These are phyloP conservation scores for Diplocarpon rosae DNA, from an alignment of 2,329 filamentous ascomycete species.

Conservation along the genomic window DNA sequence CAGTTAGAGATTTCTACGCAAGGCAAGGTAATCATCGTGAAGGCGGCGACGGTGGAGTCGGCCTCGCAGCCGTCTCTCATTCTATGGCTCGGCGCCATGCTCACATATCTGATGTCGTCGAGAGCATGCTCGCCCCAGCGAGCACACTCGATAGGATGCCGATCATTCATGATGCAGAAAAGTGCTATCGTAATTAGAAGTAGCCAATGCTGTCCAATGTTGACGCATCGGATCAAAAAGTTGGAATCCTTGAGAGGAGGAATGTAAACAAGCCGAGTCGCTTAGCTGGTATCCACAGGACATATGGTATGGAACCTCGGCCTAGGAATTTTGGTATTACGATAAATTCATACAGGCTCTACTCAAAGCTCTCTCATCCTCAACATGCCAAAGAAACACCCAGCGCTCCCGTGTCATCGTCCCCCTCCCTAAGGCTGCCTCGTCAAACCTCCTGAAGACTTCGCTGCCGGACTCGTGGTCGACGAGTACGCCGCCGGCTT, in stretches of 20 bases:
- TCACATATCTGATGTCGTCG: background rate
- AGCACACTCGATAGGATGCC: background rate
- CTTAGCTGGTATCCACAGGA: slow-evolving; percentile 33
- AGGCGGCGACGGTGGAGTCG: slow-evolving; percentile 69
- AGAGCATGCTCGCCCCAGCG: slow-evolving; percentile 18
- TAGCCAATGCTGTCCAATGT: slow-evolving; percentile 25
- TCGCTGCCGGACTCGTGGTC: background rate
- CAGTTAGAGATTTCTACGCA: slow-evolving; percentile 18
- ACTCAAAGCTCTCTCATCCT: background rate
- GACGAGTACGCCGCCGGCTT: slow-evolving; percentile 7
- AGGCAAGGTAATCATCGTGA: slow-evolving; percentile 59
- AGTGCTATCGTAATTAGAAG: slow-evolving; percentile 21
- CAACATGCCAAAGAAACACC: background rate
- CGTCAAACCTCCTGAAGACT: background rate
- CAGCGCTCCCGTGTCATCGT: too few species aligned
- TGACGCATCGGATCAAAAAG: slow-evolving; percentile 28
- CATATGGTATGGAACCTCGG: slow-evolving; percentile 14
- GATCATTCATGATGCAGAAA: too few species aligned
- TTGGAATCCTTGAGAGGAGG: slow-evolving; percentile 28
- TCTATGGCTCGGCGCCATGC: slow-evolving; percentile 14
- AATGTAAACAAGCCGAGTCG: slow-evolving; percentile 38
- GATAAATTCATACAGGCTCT: background rate
- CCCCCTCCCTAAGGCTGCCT: background rate
- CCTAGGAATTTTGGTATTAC: background rate
- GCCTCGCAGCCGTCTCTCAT: slow-evolving; percentile 56